Evolutionary conservation across 1,284 basidiomycete genomes (phyloP).

Genomic region (Ceratobasidium sp.): DNA sequence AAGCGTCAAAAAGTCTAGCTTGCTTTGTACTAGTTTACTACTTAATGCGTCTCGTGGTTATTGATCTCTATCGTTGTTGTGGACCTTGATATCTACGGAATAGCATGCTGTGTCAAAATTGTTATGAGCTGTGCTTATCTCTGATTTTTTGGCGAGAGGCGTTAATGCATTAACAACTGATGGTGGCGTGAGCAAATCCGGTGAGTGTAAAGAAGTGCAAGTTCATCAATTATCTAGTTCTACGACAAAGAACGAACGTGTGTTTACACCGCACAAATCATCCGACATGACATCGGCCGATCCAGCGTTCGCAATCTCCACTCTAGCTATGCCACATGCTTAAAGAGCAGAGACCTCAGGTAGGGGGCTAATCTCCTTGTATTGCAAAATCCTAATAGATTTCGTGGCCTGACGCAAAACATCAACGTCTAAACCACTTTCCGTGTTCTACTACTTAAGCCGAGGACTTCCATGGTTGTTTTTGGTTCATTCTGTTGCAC

Average conservation of each 20-base stretch:
- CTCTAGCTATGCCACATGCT: background rate
- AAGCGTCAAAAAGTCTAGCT: conserved; percentile 39
- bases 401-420: too few relatives aligned
- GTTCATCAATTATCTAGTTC: background rate
- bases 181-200: background rate
- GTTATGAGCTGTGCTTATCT: too few relatives aligned
- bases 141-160: too few relatives aligned
- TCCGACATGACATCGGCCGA: background rate
- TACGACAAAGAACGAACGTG: conserved; percentile 2
- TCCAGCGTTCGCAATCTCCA: background rate
- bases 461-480: too few relatives aligned
- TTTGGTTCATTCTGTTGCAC: too few relatives aligned
- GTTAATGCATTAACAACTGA: background rate
- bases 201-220: background rate
- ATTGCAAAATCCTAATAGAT: too few relatives aligned
- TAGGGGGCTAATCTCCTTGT: too few relatives aligned
- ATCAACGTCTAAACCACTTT: too few relatives aligned
- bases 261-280: background rate
- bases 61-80: conserved; percentile 1
- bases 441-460: too few relatives aligned
- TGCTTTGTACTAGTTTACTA: background rate
- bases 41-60: background rate
- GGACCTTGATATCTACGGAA: too few relatives aligned
- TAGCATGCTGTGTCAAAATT: too few relatives aligned
- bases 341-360: background rate